Evolutionary conservation across 768 basidiomycete genomes (phyloP).

Genomic region (Artomyces pyxidatus): DNA sequence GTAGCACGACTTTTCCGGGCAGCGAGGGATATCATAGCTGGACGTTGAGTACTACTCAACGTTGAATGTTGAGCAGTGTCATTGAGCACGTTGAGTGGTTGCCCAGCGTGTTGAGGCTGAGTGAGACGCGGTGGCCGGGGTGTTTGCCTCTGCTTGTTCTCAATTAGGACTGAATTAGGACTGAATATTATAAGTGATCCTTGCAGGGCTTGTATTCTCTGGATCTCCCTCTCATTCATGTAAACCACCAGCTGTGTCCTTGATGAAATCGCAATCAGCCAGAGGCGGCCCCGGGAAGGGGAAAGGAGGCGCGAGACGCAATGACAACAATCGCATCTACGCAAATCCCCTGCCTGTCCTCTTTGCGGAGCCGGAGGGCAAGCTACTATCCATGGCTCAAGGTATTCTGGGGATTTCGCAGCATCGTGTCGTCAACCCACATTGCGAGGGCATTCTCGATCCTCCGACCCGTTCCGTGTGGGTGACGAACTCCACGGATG

Average conservation of each 20-base stretch:
- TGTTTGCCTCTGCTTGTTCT: too few relatives aligned
- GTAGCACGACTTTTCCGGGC: too few relatives aligned
- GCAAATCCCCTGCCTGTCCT: slow-evolving; percentile 62
- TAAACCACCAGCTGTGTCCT: slow-evolving; percentile 30
- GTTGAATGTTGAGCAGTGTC: too few relatives aligned
- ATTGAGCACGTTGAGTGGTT: too few relatives aligned
- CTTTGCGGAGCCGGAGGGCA: slow-evolving; percentile 36
- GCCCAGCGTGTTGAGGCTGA: too few relatives aligned
- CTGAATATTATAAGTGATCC: too few relatives aligned
- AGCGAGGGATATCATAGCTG: too few relatives aligned
- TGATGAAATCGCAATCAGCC: not conserved
- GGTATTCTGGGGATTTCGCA: slow-evolving; percentile 41
- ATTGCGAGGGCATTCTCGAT: slow-evolving; percentile 74
- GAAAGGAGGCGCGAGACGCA: slow-evolving; percentile 47
- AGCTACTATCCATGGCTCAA: slow-evolving; percentile 30
- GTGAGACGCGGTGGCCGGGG: too few relatives aligned
- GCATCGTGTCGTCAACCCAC: slow-evolving; percentile 59
- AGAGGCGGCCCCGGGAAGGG: slow-evolving; percentile 6
- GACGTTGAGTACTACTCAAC: too few relatives aligned
- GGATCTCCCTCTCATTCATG: not conserved
- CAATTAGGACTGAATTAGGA: too few relatives aligned
- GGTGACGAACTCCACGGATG: slow-evolving; percentile 59
- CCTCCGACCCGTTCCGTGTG: slow-evolving; percentile 78
- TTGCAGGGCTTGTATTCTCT: too few relatives aligned
- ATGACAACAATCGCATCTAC: slow-evolving; percentile 64